Base-by-base conservation (phyloP, 768 basidiomycete genomes). In the Mycena belliarum region DNA sequence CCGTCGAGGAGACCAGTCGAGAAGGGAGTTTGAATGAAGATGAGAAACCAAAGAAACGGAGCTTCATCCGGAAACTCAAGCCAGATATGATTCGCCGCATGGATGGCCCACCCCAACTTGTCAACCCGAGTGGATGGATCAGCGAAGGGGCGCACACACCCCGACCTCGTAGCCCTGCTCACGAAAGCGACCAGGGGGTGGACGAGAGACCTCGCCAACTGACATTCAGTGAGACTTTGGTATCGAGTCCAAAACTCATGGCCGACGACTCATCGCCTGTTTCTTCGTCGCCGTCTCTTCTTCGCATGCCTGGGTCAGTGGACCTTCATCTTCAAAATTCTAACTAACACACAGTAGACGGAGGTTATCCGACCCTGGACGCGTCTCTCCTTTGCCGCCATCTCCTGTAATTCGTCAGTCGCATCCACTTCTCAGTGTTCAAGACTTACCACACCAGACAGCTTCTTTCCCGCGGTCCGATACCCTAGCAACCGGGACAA, bases 11-110 rank as follows among this genome's bases (percentile, higher is more conserved):
- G 51, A 63, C 48, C n/a, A 53, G 48, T 25, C 23, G 47, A 12
- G 59, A 66, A n/a, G 53, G 62, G 4, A 59, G 29, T 46, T 29
- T 44, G 5, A 49, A 55, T 11, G 44, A 63, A 10, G 48, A 49
- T 6, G 62, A 65, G 33, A 57, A 61, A 49, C 64, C 57, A 35
- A 61, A 62, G 44, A 67, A 69, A 33, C 61, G 64, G 14, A 65
- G 70, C 16, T 62, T 69, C 21, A 69, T 71, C 33, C 73, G 70
- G 23, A 79, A 72, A 46, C 55, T 93, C 7, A 73, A 81, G 46
- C 76, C 88, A 24, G 85, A 91, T 52, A 92, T 93, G 90, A 92
- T 94, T 54, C 81, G 84, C 28, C 78, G 91, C 48, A 79, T 88
- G 76, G 83, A 89, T 55, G 81, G 79, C 45, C 80, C 83, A 1